Base-by-base conservation (phyloP, 768 basidiomycete genomes). In the Cystobasidium tubakii region DNA sequence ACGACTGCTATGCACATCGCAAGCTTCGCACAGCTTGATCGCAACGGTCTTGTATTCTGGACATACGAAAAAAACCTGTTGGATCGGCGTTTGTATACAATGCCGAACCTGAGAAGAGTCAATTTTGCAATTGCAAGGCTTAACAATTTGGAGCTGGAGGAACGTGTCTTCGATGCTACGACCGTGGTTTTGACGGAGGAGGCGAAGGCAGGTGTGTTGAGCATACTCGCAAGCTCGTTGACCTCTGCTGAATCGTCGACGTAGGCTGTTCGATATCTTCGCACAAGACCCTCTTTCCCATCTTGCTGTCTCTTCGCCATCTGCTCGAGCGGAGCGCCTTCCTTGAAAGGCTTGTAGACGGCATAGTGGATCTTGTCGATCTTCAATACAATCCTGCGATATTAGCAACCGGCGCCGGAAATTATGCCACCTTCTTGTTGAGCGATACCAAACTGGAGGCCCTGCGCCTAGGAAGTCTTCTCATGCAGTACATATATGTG, bases 51-150 rank as follows among this genome's bases (percentile, higher is more conserved):
- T 13, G n/a, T 36, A 17, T n/a, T 71, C 36, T 57, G 50, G 69
- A 44, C 29, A 34, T 71, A 71, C 34, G 69, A 71, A 44, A 1
- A n/a, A 21, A 3, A 57, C 36, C 33, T 9, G 12, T 27, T 42
- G 21, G 57, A 60, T 23, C 10, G 57, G 21, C 25, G 33, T 9
- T 34, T 71, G 33, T 71, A 71, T 31, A 2, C 9, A 9, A 55
- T 60, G 69, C 46, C 69, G 12, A 62, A 33, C 21, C 19, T 71
- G 69, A 46, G 54, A 15, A 71, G 60, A 53, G 23, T 36, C 15
- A 36, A 27, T 19, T 55, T 71, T 25, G 31, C 43, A 23, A n/a
- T 60, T n/a, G 54, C 33, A 10, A 29, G 69, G 29, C 17, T 60
- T 4, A 50, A 27, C 27, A 50, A 50, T 65, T 9, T 6, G 13